These are phyloP conservation scores for Iris macrosiphon DNA, from an alignment of 106 monocot genomes.

Conservation along the genomic window DNA sequence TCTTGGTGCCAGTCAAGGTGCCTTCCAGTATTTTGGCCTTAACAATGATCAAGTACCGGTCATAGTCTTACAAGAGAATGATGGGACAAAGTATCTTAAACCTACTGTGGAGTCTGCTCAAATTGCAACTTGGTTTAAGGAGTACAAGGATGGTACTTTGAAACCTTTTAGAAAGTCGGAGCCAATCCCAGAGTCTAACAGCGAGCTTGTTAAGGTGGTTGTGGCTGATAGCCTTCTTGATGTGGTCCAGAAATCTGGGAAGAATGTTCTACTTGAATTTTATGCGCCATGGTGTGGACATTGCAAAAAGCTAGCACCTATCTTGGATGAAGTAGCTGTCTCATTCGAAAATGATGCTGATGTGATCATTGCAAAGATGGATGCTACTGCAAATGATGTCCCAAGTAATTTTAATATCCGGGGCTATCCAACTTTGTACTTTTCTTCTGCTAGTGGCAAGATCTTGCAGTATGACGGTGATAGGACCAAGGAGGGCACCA, in stretches of 20 bases:
- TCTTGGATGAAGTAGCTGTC: conserved; percentile 81
- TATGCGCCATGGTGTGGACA: conserved; percentile 98
- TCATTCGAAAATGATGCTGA: conserved; percentile 58
- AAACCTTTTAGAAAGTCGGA: conserved; percentile 64
- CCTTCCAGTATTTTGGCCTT: conserved; percentile 78
- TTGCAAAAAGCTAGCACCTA: conserved; percentile 81
- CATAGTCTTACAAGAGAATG: conserved; percentile 43
- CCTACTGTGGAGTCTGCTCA: conserved; percentile 47
- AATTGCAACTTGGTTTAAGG: conserved; percentile 54
- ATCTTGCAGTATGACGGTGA: conserved; percentile 31
- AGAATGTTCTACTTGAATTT: conserved; percentile 92
- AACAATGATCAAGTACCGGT: conserved; percentile 57
- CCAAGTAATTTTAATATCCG: conserved; percentile 30
- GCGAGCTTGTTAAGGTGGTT: conserved; percentile 78
- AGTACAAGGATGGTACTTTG: conserved; percentile 74
- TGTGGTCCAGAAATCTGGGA: conserved; percentile 56
- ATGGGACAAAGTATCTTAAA: conserved; percentile 58
- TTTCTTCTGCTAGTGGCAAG: conserved; percentile 41
- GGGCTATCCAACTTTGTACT: conserved; percentile 55
- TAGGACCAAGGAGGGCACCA: conserved; percentile 39
- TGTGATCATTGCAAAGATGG: conserved; percentile 90
- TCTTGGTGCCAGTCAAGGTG: conserved; percentile 43
- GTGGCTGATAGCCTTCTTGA: conserved; percentile 71
- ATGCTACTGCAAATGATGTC: conserved; percentile 56
- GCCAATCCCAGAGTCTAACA: conserved; percentile 73